These are phyloP conservation scores for Spergularia bocconei DNA, from an alignment of 148 eudicot genomes.

Conservation along the genomic window DNA sequence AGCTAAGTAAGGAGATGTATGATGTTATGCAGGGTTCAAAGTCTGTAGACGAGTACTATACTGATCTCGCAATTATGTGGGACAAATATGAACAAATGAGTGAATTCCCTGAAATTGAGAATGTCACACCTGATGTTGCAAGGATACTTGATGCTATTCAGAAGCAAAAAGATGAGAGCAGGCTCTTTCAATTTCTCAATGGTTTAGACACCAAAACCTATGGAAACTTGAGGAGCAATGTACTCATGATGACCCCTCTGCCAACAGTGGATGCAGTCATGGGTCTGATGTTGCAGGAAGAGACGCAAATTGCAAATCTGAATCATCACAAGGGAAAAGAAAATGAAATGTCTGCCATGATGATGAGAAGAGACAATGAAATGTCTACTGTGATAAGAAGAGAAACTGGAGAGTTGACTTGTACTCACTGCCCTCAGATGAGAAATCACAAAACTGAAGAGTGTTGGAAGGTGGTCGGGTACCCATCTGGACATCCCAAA, in stretches of 20 bases:
- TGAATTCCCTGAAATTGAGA: no score
- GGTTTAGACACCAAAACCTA: background rate
- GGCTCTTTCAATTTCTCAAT: constrained; percentile 6
- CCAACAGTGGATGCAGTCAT: background rate
- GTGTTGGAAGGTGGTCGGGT: no score
- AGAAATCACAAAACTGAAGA: no score
- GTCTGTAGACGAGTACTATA: background rate
- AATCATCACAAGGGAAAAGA: background rate
- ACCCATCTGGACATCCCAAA: no score
- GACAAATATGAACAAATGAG: no score
- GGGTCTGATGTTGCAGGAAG: background rate
- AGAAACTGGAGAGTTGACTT: no score
- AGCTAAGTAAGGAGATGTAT: background rate
- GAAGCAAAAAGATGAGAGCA: background rate
- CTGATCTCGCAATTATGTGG: background rate
- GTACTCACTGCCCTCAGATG: no score
- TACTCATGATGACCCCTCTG: background rate
- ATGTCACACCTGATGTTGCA: no score
- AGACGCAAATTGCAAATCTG: background rate
- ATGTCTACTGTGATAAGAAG: no score
- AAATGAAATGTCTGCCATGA: background rate
- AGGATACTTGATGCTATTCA: background rate
- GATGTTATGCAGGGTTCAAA: no score
- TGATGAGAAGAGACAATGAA: background rate
- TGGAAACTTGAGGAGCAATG: background rate